phyloP scores from a whole-genome alignment of 2,329 filamentous ascomycete genomes.

The Colletotrichum cordylinicola region DNA sequence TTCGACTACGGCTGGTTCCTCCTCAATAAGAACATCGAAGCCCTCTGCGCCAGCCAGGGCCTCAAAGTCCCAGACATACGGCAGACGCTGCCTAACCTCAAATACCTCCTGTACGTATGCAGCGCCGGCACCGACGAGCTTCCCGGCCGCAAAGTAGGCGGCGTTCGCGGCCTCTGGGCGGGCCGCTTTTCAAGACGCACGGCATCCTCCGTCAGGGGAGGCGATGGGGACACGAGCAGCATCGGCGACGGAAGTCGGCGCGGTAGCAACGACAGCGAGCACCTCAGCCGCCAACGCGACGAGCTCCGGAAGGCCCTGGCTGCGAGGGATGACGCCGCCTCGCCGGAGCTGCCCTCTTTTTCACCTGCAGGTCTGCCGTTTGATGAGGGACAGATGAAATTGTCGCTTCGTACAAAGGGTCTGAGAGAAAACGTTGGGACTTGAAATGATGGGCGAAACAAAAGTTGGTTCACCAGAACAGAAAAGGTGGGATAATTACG shows the following conservation, averaged over 20 bases:
- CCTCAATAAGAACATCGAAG: constrained; percentile 94
- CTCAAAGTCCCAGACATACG: constrained; percentile 87
- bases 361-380: constrained; percentile 46
- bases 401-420: constrained; percentile 62
- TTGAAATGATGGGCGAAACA: neutral
- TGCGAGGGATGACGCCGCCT: constrained; percentile 26
- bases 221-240: constrained; percentile 45
- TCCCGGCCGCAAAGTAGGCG: constrained; percentile 66
- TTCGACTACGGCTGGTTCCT: constrained; percentile 97
- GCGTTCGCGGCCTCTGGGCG: constrained; percentile 63
- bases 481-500: neutral
- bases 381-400: constrained; percentile 47
- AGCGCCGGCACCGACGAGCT: constrained; percentile 76
- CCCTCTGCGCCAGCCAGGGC: constrained; percentile 67
- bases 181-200: constrained; percentile 47
- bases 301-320: constrained; percentile 42
- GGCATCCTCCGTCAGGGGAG: constrained; percentile 15
- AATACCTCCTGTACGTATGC: constrained; percentile 89
- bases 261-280: constrained; percentile 50
- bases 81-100: constrained; percentile 91
- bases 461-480: neutral
- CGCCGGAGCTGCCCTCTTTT: neutral
- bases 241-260: constrained; percentile 43
- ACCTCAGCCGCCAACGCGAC: constrained; percentile 44
- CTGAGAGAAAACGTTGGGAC: constrained; percentile 51